A percentile compares a stretch with the other conserved stretches of the same genome.
Conservation (phyloP, 441 rosid species). For the California macrophylla region DNA sequence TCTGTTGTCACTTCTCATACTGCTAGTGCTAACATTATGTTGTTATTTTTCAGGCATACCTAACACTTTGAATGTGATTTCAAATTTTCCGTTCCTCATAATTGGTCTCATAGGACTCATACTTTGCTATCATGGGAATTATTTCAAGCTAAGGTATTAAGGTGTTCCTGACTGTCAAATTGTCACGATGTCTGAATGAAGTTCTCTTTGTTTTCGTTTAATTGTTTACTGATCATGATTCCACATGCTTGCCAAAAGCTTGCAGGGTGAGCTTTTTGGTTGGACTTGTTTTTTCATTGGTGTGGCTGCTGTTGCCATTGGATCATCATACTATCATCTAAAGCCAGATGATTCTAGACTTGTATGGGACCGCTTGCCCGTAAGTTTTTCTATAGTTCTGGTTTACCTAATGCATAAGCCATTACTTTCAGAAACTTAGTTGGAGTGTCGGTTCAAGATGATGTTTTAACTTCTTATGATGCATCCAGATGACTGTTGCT, state of each 20-base stretch:
- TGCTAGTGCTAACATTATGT: not conserved
- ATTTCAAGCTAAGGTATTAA: constrained; percentile 51
- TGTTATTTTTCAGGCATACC: constrained; percentile 59
- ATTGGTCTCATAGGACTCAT: constrained; percentile 72
- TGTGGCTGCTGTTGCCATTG: constrained; percentile 71
- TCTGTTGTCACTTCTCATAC: not conserved
- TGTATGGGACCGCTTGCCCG: constrained; percentile 94
- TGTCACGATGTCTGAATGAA: not conserved
- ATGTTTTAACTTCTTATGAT: constrained; percentile 3
- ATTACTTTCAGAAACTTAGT: not conserved
- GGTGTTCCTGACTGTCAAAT: not conserved
- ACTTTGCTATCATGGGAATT: constrained; percentile 61
- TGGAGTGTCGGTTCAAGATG: not conserved
- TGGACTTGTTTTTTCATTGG: constrained; percentile 77
- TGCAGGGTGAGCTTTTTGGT: constrained; percentile 77
- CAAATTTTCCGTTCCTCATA: constrained; percentile 84
- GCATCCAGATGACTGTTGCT: constrained; percentile 71
- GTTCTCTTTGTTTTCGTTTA: not conserved
- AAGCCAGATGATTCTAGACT: constrained; percentile 73
- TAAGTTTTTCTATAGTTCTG: constrained; percentile 22
- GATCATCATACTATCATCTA: constrained; percentile 84
- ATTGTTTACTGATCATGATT: constrained; percentile 1
- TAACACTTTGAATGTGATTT: constrained; percentile 59
- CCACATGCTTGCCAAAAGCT: constrained; percentile 30
- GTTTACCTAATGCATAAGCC: not conserved